Percentiles rank a stretch among this genome's conserved stretches.
These are phyloP conservation scores for Cystobasidium sp. DNA, from an alignment of 1,284 basidiomycete genomes.

Conservation along the genomic window DNA sequence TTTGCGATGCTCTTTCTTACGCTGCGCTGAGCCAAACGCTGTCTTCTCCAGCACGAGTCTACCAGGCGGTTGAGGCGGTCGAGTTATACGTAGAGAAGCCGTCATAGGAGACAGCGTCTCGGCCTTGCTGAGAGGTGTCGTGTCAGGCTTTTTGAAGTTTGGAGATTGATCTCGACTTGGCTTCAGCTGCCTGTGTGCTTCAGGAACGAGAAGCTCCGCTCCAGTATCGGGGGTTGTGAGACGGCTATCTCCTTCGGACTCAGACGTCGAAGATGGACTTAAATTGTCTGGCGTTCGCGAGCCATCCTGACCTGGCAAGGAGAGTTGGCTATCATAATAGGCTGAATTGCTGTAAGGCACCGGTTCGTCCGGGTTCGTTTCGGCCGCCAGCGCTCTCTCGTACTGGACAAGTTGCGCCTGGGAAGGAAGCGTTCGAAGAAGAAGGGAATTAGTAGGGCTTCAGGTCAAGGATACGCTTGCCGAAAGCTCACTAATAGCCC, in stretches of 20 bases:
- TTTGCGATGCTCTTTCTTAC: conserved; percentile 21
- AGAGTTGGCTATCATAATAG: conserved; percentile 41
- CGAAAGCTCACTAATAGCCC: conserved; percentile 34
- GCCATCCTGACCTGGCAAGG: neutral
- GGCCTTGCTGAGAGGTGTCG: neutral
- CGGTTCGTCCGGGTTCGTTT: neutral
- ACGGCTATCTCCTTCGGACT: conserved; percentile 21
- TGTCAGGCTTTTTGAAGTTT: too few species aligned
- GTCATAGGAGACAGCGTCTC: conserved; percentile 38
- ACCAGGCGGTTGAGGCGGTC: neutral
- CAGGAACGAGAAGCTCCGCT: neutral
- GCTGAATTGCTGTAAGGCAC: conserved; percentile 35
- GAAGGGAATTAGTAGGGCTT: neutral
- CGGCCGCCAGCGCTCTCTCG: conserved; percentile 15
- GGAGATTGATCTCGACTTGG: neutral
- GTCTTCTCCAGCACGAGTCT: neutral
- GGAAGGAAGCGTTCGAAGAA: neutral
- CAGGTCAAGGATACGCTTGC: neutral
- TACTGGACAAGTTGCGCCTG: conserved; percentile 42
- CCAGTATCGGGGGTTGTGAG: conserved; percentile 30
- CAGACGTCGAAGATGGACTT: conserved; percentile 35
- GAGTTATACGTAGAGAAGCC: conserved; percentile 20
- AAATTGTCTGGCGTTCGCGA: conserved; percentile 30
- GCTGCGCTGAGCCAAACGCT: conserved; percentile 14
- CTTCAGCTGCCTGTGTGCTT: neutral